Evolutionary conservation across 176 grass and related monocot species (phyloP).

Genomic region (Bolboschoenus planiculmis): DNA sequence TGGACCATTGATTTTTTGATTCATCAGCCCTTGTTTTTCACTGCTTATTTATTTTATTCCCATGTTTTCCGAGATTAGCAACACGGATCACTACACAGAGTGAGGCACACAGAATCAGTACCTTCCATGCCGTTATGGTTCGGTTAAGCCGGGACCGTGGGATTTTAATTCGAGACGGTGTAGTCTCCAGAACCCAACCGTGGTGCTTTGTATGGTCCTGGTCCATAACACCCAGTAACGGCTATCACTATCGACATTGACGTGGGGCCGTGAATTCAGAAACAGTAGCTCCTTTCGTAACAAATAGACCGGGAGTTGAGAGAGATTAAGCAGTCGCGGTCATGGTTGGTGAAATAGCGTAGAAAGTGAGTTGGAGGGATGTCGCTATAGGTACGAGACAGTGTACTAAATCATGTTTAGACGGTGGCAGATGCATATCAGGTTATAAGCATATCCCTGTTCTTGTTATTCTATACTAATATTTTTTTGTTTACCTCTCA

Average conservation of each 20-base stretch:
- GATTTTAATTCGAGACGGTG: constrained; percentile 10
- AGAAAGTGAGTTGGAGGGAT: background rate
- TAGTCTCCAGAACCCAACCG: background rate
- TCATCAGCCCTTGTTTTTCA: no score
- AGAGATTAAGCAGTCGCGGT: background rate
- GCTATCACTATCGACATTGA: background rate
- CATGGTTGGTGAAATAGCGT: background rate
- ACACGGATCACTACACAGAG: background rate
- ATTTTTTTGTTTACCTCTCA: no score
- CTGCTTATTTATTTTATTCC: no score
- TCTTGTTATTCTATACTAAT: background rate
- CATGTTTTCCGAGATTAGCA: background rate
- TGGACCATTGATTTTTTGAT: no score
- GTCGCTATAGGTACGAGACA: background rate
- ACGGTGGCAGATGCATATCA: background rate
- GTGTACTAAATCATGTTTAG: background rate
- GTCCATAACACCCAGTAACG: background rate
- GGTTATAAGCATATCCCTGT: background rate
- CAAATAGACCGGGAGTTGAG: background rate
- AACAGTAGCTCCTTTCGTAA: no score
- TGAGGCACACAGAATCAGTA: background rate
- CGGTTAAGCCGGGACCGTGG: background rate
- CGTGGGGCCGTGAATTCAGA: no score
- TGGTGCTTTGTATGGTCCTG: background rate
- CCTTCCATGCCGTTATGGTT: background rate